These are phyloP conservation scores for Quercus robur DNA, from an alignment of 306 rosid genomes.

Conservation along the genomic window DNA sequence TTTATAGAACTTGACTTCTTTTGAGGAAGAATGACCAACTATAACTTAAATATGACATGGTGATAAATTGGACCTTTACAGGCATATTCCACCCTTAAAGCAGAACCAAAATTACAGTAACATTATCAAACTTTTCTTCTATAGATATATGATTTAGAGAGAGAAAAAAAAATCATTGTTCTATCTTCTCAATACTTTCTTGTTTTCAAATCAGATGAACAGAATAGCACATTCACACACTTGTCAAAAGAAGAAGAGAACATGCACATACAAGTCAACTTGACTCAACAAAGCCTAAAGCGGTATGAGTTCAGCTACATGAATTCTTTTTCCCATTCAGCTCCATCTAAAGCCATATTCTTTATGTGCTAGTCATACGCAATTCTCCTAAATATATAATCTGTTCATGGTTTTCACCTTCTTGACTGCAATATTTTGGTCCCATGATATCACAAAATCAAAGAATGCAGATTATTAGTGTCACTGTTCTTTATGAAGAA, in stretches of 20 bases:
- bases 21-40: neutral
- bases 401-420: neutral
- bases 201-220: neutral
- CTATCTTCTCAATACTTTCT: neutral
- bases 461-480: neutral
- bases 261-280: neutral
- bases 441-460: neutral
- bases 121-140: neutral
- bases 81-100: neutral
- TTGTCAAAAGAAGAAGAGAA: neutral
- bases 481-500: neutral
- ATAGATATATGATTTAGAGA: neutral
- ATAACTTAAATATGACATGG: neutral
- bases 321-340: neutral
- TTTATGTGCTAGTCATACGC: neutral
- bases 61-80: neutral
- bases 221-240: neutral
- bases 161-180: neutral
- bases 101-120: neutral
- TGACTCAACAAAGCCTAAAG: neutral
- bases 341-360: neutral
- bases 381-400: neutral
- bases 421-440: neutral
- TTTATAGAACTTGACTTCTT: neutral
- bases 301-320: neutral